phyloP scores from a whole-genome alignment of 2,329 filamentous ascomycete genomes.

The Paraphaeosphaeria minitans region DNA sequence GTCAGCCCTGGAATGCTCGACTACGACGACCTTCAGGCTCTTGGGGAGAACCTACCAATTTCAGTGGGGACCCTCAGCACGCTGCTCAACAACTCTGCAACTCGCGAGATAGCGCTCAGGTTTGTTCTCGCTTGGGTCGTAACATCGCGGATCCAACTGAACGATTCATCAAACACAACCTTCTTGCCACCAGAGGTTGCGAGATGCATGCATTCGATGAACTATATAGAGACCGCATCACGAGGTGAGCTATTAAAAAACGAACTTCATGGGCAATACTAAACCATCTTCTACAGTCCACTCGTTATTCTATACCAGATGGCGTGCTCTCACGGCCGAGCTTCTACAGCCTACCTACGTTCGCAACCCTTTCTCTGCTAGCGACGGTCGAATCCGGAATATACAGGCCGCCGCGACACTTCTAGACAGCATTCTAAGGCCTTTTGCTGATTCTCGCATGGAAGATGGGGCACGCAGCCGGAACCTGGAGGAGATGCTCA shows the following conservation, averaged over 20 bases:
- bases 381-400: conserved; percentile 31
- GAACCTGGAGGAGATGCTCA: conserved; percentile 45
- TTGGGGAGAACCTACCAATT: conserved; percentile 29
- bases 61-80: conserved; percentile 31
- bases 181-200: conserved; percentile 38
- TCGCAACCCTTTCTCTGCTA: conserved; percentile 28
- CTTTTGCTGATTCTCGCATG: conserved; percentile 33
- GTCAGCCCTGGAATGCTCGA: conserved; percentile 29
- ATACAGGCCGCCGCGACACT: conserved; percentile 26
- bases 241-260: conserved; percentile 21
- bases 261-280: background rate
- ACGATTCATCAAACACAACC: conserved; percentile 19
- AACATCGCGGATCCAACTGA: conserved; percentile 28
- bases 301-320: conserved; percentile 27
- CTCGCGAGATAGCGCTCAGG: conserved; percentile 35
- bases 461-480: conserved; percentile 33
- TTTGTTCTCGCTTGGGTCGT: conserved; percentile 42
- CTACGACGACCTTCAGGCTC: conserved; percentile 26
- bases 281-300: conserved; percentile 23
- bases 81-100: conserved; percentile 33
- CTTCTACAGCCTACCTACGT: conserved; percentile 35
- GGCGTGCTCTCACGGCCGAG: conserved; percentile 40
- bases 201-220: conserved; percentile 27
- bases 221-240: conserved; percentile 6
- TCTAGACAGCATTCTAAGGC: conserved; percentile 35